phyloP scores from a whole-genome alignment of 2,329 filamentous ascomycete genomes.

The Xylaria sp. region DNA sequence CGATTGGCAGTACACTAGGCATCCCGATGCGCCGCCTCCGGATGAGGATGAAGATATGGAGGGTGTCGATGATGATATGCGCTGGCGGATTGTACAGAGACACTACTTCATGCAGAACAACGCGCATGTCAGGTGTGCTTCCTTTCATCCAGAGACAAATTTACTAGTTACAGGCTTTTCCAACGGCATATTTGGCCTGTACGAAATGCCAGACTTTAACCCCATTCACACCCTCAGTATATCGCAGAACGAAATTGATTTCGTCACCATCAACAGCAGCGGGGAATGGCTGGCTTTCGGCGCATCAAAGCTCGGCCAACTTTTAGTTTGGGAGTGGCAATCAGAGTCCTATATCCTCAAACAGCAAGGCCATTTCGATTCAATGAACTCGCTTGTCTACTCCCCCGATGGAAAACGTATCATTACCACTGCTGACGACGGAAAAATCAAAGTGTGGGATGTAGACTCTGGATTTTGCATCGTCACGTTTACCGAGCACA shows the following conservation, averaged over 20 bases:
- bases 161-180: conserved; percentile 97
- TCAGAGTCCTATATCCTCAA: conserved; percentile 99
- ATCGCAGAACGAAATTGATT: conserved; percentile 95
- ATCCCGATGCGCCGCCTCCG: conserved; percentile 58
- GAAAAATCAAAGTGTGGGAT: conserved; percentile 99
- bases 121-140: conserved; percentile 85
- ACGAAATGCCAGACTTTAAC: conserved; percentile 95
- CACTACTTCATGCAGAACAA: conserved; percentile 95
- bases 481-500: conserved; percentile 97
- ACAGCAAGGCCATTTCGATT: conserved; percentile 96
- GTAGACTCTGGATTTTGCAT: conserved; percentile 96
- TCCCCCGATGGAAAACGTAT: conserved; percentile 92
- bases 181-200: conserved; percentile 89
- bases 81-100: conserved; percentile 89
- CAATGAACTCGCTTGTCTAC: conserved; percentile 91
- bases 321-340: conserved; percentile 99
- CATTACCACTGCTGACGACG: conserved; percentile 92
- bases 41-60: conserved; percentile 65
- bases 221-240: conserved; percentile 92
- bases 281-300: conserved; percentile 98
- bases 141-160: conserved; percentile 84
- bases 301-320: conserved; percentile 89
- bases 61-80: conserved; percentile 69
- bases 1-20: conserved; percentile 81
- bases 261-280: conserved; percentile 89